phyloP scores from a whole-genome alignment of 2,329 filamentous ascomycete genomes.

The Chalara sp. region DNA sequence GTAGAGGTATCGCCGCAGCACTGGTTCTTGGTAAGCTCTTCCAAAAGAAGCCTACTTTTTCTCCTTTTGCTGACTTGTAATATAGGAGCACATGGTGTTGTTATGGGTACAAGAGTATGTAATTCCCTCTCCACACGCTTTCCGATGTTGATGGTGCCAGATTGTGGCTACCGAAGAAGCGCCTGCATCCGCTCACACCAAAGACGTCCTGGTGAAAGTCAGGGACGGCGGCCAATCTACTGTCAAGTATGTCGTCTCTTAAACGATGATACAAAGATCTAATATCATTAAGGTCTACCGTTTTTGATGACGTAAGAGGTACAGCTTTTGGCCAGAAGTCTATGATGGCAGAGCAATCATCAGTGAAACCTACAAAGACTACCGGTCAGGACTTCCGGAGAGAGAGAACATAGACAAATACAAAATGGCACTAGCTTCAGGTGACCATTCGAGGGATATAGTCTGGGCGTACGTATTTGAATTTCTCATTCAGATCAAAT shows the following conservation, averaged over 20 bases:
- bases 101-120: not conserved
- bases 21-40: not conserved
- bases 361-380: not conserved
- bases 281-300: not conserved
- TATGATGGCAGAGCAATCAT: not conserved
- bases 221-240: not conserved
- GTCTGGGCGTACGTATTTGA: no score
- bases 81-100: not conserved
- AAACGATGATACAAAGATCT: not conserved
- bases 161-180: no score
- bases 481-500: no score
- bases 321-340: not conserved
- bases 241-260: not conserved
- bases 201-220: not conserved
- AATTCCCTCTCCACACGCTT: no score
- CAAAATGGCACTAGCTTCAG: not conserved
- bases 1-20: not conserved
- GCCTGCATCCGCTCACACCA: no score
- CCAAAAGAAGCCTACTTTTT: not conserved
- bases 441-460: not conserved
- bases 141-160: no score
- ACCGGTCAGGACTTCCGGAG: not conserved
- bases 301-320: not conserved
- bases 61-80: not conserved
- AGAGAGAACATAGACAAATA: not conserved